phyloP scores from a whole-genome alignment of 345 rosid species.

The Kandelia obovata region DNA sequence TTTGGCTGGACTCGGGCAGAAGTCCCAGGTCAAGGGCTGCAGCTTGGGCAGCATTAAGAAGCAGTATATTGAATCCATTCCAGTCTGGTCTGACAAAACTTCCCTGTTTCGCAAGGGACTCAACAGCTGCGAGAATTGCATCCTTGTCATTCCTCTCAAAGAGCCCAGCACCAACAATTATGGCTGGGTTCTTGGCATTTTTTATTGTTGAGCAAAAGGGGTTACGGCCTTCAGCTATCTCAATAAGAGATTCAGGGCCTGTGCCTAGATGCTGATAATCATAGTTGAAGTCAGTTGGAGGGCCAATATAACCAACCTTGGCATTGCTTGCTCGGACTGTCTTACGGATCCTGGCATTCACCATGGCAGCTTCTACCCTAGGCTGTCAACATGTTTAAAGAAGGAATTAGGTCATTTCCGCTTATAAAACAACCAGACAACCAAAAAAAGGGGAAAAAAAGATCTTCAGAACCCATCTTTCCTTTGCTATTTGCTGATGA shows the following conservation, averaged over 20 bases:
- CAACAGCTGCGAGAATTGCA: slow-evolving; percentile 70
- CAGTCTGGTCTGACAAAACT: slow-evolving; percentile 83
- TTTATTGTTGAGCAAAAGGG: slow-evolving; percentile 58
- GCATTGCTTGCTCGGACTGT: slow-evolving; percentile 78
- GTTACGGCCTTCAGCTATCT: slow-evolving; percentile 79
- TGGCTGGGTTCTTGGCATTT: slow-evolving; percentile 85
- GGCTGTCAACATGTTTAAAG: slow-evolving; percentile 55
- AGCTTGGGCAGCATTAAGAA: slow-evolving; percentile 91
- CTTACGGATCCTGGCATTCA: slow-evolving; percentile 92
- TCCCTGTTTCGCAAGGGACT: slow-evolving; percentile 62
- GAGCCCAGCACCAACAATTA: slow-evolving; percentile 83
- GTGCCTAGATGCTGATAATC: slow-evolving; percentile 85
- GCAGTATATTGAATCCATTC: slow-evolving; percentile 91
- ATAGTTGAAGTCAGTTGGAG: slow-evolving; percentile 71
- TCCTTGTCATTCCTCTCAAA: slow-evolving; percentile 78
- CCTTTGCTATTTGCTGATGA: not conserved
- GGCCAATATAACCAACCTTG: slow-evolving; percentile 88
- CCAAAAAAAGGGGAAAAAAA: not conserved
- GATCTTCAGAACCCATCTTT: not conserved
- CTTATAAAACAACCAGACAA: not conserved
- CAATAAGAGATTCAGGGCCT: slow-evolving; percentile 71
- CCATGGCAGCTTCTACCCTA: slow-evolving; percentile 96
- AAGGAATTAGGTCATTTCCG: slow-evolving; percentile 14
- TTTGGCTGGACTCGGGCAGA: slow-evolving; percentile 61
- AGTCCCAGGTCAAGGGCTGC: slow-evolving; percentile 99